phyloP scores from a whole-genome alignment of 352 stramenopile genomes.

The Globisporangium barbulae region DNA sequence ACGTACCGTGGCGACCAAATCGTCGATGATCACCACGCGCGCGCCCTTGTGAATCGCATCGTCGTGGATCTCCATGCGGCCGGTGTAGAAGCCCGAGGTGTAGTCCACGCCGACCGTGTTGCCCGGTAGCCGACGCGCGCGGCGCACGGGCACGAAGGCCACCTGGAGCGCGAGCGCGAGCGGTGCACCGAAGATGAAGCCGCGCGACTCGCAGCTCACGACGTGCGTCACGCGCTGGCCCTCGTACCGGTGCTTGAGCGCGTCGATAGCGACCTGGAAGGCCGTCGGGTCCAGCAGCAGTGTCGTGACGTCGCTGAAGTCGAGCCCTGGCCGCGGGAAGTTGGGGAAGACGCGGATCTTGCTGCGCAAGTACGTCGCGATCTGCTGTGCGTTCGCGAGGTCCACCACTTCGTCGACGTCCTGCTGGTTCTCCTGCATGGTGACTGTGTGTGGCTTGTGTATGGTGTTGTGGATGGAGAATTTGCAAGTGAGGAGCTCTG shows the following conservation, averaged over 20 bases:
- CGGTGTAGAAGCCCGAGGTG: slow-evolving; percentile 67
- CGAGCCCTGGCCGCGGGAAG: slow-evolving; percentile 47
- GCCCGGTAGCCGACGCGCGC: slow-evolving; percentile 53
- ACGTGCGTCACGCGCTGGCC: slow-evolving; percentile 66
- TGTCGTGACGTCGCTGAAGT: slow-evolving; percentile 75
- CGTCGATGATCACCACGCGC: slow-evolving; percentile 77
- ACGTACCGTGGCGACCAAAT: slow-evolving; percentile 71
- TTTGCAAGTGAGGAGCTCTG: neutral
- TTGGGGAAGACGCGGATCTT: slow-evolving; percentile 69
- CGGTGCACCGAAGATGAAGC: slow-evolving; percentile 80
- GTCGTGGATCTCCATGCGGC: slow-evolving; percentile 78
- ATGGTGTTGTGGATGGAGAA: neutral
- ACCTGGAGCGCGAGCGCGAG: slow-evolving; percentile 61
- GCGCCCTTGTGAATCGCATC: slow-evolving; percentile 68
- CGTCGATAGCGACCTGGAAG: slow-evolving; percentile 74
- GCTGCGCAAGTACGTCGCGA: slow-evolving; percentile 57
- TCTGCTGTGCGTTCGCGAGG: slow-evolving; percentile 43
- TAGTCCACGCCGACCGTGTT: slow-evolving; percentile 82
- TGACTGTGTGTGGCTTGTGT: neutral
- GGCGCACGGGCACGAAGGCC: slow-evolving; percentile 72
- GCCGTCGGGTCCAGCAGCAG: slow-evolving; percentile 65
- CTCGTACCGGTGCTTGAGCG: slow-evolving; percentile 58
- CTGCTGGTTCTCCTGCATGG: neutral
- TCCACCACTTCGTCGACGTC: slow-evolving; percentile 19
- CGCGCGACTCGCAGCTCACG: slow-evolving; percentile 75